A percentile compares a stretch with the other conserved stretches of the same genome.
Evolutionary conservation across 345 rosid genomes (phyloP).

Genomic region (Moricandia arvensis): DNA sequence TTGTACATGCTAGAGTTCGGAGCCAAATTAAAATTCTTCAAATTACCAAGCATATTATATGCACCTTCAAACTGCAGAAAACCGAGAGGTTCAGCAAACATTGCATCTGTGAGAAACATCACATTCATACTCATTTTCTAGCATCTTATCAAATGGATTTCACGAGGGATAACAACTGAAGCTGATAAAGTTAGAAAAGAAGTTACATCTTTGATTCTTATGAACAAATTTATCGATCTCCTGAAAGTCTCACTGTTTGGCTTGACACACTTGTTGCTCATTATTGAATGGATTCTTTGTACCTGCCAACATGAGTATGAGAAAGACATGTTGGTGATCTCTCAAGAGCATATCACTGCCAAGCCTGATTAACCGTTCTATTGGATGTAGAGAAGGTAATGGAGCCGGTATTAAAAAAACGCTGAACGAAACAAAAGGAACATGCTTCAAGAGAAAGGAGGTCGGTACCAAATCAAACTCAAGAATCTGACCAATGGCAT

Average conservation of each 20-base stretch:
- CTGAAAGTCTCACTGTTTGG: slow-evolving; percentile 66
- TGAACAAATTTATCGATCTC: slow-evolving; percentile 60
- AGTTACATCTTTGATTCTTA: slow-evolving; percentile 83
- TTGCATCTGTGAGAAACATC: slow-evolving; percentile 21
- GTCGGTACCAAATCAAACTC: slow-evolving; percentile 68
- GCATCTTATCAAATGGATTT: background rate
- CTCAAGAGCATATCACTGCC: slow-evolving; percentile 13
- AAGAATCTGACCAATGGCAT: slow-evolving; percentile 50
- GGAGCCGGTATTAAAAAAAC: background rate
- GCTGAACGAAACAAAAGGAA: background rate
- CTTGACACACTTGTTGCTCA: slow-evolving; percentile 49
- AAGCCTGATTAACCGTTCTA: background rate
- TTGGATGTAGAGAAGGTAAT: background rate
- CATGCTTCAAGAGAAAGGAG: slow-evolving; percentile 16
- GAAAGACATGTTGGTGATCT: slow-evolving; percentile 6
- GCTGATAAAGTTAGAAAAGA: slow-evolving; percentile 9
- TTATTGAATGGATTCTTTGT: slow-evolving; percentile 54
- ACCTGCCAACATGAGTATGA: slow-evolving; percentile 47
- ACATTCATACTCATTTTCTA: background rate
- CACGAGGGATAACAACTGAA: background rate
- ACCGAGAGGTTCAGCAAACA: slow-evolving; percentile 2
- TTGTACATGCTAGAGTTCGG: slow-evolving; percentile 74
- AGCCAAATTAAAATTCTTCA: slow-evolving; percentile 56
- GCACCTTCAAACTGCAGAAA: slow-evolving; percentile 72
- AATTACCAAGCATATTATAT: slow-evolving; percentile 59